phyloP scores from a whole-genome alignment of 768 basidiomycete genomes.

The Sistotremastrum suecicum region DNA sequence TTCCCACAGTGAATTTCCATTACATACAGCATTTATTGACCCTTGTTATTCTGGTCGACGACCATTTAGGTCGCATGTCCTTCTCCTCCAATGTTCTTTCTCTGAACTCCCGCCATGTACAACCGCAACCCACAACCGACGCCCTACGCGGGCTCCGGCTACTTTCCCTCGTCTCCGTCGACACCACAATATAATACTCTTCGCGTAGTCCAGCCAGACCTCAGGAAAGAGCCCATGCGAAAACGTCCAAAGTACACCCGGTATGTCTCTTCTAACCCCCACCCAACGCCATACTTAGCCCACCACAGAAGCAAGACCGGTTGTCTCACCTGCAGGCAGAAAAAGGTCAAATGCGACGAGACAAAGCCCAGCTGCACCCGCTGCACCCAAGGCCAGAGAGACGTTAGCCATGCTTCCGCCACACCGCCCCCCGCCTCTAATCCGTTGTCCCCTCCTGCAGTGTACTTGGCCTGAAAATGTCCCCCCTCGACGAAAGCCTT shows the following conservation, averaged over 20 bases:
- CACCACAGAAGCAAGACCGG: constrained; percentile 60
- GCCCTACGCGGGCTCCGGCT: too few species aligned
- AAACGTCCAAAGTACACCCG: constrained; percentile 89
- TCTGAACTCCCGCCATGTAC: too few species aligned
- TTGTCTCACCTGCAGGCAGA: constrained; percentile 83
- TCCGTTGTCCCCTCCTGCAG: constrained; percentile 20
- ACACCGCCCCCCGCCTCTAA: constrained; percentile 2
- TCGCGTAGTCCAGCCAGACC: too few species aligned
- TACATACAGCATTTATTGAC: too few species aligned
- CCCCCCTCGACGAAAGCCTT: constrained; percentile 54
- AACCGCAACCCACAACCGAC: too few species aligned
- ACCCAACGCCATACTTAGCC: too few species aligned
- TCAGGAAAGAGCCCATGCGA: constrained; percentile 16
- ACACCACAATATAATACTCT: too few species aligned
- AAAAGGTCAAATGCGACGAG: constrained; percentile 98
- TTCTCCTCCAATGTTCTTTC: too few species aligned
- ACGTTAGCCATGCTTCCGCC: constrained; percentile 26
- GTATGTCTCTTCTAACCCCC: background rate
- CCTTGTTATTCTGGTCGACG: too few species aligned
- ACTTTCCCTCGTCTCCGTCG: too few species aligned
- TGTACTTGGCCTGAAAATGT: constrained; percentile 78
- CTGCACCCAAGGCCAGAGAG: constrained; percentile 74
- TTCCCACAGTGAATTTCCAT: too few species aligned
- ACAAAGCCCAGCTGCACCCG: constrained; percentile 77
- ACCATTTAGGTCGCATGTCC: too few species aligned